Evolutionary conservation across 768 basidiomycete genomes (phyloP).

Genomic region (Auricularia sp.): DNA sequence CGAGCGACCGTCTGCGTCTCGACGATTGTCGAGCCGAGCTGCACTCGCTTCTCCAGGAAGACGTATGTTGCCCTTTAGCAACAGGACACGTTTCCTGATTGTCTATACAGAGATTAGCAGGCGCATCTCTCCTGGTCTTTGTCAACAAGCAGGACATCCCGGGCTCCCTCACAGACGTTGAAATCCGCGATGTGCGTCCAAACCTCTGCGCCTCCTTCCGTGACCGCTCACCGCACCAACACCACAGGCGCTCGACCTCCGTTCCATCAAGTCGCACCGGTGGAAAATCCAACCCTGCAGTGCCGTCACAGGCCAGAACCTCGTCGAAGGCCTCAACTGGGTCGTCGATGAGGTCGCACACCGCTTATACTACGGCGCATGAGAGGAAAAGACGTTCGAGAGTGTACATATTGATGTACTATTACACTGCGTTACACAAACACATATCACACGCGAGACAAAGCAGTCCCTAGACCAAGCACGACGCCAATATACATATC

Average conservation of each 20-base stretch:
- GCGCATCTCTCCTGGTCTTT: conserved; percentile 91
- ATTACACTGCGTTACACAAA: background rate
- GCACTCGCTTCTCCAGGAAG: conserved; percentile 77
- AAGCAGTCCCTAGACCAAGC: background rate
- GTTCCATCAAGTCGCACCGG: conserved; percentile 72
- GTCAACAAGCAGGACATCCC: conserved; percentile 97
- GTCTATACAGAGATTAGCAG: conserved; percentile 65
- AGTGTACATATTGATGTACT: no score
- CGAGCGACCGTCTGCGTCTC: conserved; percentile 83
- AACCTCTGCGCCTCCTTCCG: background rate
- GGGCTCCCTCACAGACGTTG: conserved; percentile 69
- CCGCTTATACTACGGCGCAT: conserved; percentile 72
- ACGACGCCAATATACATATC: background rate
- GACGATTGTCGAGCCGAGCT: conserved; percentile 83
- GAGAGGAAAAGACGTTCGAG: background rate
- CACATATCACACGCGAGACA: background rate
- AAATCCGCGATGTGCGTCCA: conserved; percentile 70
- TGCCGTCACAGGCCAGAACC: conserved; percentile 78
- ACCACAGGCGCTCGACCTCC: conserved; percentile 66
- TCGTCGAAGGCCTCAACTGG: conserved; percentile 85
- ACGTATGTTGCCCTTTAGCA: conserved; percentile 43
- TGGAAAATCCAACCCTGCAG: conserved; percentile 91
- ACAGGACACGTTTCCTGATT: background rate
- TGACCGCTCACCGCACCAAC: background rate
- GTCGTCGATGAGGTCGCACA: conserved; percentile 79